These are phyloP conservation scores for Amaranthus cruentus DNA, from an alignment of 148 eudicot genomes.

Conservation along the genomic window DNA sequence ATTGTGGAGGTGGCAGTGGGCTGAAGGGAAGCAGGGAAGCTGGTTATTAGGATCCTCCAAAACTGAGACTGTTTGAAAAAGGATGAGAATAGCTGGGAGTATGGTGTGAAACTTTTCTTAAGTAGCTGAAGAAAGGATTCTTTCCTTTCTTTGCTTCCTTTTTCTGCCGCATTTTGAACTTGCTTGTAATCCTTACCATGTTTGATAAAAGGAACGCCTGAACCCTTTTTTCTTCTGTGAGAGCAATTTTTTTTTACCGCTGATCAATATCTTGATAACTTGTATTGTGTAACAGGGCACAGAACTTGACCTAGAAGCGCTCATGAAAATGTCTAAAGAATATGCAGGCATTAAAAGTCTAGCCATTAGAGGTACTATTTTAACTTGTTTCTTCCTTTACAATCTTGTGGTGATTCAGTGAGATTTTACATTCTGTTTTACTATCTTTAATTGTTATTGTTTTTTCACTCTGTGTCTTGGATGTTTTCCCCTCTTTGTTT, in stretches of 20 bases:
- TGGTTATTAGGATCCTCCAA: no score
- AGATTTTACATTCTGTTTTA: neutral
- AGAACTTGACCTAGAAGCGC: slow-evolving; percentile 61
- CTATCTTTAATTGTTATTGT: neutral
- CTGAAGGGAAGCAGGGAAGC: no score
- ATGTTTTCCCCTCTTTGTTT: neutral
- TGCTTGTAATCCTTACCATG: neutral
- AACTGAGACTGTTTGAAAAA: no score
- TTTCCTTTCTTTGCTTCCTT: neutral
- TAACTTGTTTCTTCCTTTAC: neutral
- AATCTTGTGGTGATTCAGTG: no score
- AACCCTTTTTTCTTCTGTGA: neutral
- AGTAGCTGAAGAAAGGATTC: no score
- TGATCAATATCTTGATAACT: neutral
- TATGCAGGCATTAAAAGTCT: slow-evolving; percentile 62
- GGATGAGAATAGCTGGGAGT: no score
- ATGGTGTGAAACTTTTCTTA: neutral
- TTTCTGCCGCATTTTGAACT: neutral
- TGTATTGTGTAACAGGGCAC: slow-evolving; percentile 38
- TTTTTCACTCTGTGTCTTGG: neutral
- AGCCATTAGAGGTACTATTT: slow-evolving; percentile 54
- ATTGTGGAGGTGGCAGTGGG: no score
- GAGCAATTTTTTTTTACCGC: neutral
- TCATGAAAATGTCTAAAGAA: slow-evolving; percentile 49
- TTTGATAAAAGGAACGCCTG: neutral